Base-by-base conservation (phyloP, 805 yeast species). In the Maudiozyma barnettii region DNA sequence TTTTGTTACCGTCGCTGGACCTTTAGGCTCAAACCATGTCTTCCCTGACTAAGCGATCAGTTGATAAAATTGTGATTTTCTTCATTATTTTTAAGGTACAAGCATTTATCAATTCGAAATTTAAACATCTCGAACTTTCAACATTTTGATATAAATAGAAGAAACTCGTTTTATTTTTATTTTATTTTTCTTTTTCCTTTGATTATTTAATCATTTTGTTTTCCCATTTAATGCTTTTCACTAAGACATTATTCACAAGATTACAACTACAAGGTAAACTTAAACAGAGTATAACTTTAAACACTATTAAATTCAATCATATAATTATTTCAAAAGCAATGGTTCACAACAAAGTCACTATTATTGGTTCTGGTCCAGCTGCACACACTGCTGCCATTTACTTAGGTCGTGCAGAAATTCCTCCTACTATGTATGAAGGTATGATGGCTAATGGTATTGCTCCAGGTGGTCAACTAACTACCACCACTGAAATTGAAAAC, bases 361-460 rank as follows among this genome's bases (percentile, higher is more conserved):
- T 87, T 60, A 81, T 87, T 51, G 98, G 99, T 40, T 90, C 97
- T 47, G 99, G 99, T 59, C 99, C 99, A 48, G 99, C 99, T 49
- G 99, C 97, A 47, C 96, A 93, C 76, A 93, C 99, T 39, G 99
- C 99, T 45, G 99, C 99, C 55, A 88, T 93, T 67, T 93, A 93
- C 69, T 75, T 93, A 47, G 83, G 98, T 30, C 83, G 99, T 70
- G 99, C 99, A 40, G 99, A 93, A 75, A 79, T 89, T 64, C 82
- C 84, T 69, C 97, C 99, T 20, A 81, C 85, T 30, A 69, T 93
- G 58, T 93, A 89, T 71, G 99, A 93, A 73, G 99, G 99, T 61
- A 75, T 91, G 84, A 59, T 73, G 49, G 99, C 99, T 54, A 93
- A 93, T 69, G 99, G 98, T 58, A 78, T 91, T 58, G 99, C 99